These are phyloP conservation scores for Senna siamea DNA, from an alignment of 306 rosid genomes.

Conservation along the genomic window DNA sequence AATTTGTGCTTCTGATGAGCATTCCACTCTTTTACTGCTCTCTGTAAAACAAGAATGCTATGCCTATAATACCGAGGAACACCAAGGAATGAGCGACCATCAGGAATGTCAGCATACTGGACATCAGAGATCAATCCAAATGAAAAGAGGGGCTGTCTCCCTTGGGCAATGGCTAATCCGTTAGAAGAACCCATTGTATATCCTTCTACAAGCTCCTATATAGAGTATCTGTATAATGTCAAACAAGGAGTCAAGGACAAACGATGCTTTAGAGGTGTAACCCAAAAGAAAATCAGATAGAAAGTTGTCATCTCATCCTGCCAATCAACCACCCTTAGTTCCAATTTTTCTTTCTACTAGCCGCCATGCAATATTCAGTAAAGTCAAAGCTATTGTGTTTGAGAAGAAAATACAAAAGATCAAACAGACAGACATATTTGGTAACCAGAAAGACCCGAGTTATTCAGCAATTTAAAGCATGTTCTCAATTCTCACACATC, in stretches of 20 bases:
- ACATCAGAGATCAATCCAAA: constrained; percentile 92
- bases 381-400: no score
- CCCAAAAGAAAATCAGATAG: constrained; percentile 13
- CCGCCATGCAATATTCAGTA: background rate
- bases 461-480: background rate
- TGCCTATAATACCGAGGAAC: constrained; percentile 87
- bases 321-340: constrained; percentile 14
- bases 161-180: constrained; percentile 36
- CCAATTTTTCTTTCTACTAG: background rate
- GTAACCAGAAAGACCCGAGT: background rate
- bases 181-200: constrained; percentile 59
- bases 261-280: no score
- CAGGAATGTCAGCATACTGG: constrained; percentile 88
- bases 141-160: constrained; percentile 68
- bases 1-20: constrained; percentile 58
- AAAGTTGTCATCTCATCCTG: background rate
- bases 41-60: constrained; percentile 69
- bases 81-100: constrained; percentile 82
- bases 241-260: no score
- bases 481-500: background rate
- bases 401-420: constrained; percentile 31
- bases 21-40: constrained; percentile 87
- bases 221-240: constrained; percentile 28
- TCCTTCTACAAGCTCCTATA: constrained; percentile 51
- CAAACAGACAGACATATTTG: background rate